phyloP scores from a whole-genome alignment of 176 grass and related monocot genomes.

The Musa schizocarpa region DNA sequence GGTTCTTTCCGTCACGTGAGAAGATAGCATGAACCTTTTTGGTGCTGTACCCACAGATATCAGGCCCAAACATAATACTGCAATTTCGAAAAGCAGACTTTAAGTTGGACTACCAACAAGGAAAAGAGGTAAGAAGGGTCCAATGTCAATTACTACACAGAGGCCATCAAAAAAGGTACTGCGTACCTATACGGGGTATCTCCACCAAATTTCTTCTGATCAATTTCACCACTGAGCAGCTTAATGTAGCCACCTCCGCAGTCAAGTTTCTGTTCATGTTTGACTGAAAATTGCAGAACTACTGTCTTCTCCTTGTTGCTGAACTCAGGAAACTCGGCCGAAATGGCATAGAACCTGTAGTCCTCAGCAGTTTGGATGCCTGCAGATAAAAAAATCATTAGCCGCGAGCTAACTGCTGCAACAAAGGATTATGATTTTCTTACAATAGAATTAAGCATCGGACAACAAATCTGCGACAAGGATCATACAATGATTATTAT shows the following conservation, averaged over 20 bases:
- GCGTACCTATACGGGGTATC: slow-evolving; percentile 16
- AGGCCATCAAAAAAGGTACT: background rate
- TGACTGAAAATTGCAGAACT: slow-evolving; percentile 15
- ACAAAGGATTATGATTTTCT: no score
- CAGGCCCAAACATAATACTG: slow-evolving; percentile 97
- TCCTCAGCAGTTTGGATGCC: slow-evolving; percentile 15
- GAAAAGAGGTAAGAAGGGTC: background rate
- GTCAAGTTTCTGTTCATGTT: slow-evolving; percentile 20
- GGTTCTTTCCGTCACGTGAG: slow-evolving; percentile 31
- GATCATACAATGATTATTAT: no score
- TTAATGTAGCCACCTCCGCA: slow-evolving; percentile 16
- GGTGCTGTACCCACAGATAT: slow-evolving; percentile 91
- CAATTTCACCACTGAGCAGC: slow-evolving; percentile 16
- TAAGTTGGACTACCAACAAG: background rate
- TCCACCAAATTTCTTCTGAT: slow-evolving; percentile 21
- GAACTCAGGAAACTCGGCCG: slow-evolving; percentile 14
- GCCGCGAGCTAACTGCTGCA: background rate
- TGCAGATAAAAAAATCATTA: background rate
- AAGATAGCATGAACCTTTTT: slow-evolving; percentile 71
- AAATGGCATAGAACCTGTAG: slow-evolving; percentile 22
- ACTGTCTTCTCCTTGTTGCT: slow-evolving; percentile 14
- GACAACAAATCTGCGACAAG: no score
- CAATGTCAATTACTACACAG: background rate
- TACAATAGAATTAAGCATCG: no score
- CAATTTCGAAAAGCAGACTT: background rate